These are phyloP conservation scores for Luffa acutangula DNA, from an alignment of 306 rosid species.

Conservation along the genomic window DNA sequence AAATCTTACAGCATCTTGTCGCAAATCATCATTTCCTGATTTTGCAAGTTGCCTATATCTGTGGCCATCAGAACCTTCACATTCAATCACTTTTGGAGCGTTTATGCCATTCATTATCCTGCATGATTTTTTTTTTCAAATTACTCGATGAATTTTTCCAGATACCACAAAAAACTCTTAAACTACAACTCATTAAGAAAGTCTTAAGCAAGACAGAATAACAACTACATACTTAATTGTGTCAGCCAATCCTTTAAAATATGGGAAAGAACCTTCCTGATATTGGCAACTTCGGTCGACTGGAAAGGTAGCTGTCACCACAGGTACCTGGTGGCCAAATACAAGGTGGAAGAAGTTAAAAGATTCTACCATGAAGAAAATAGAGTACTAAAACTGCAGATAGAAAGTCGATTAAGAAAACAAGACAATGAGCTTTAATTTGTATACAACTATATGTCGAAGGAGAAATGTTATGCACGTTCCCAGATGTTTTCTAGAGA, in stretches of 20 bases:
- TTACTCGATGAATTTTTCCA: background rate
- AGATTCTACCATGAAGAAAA: background rate
- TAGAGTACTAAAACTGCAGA: background rate
- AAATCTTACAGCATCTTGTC: constrained; percentile 86
- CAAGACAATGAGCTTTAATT: background rate
- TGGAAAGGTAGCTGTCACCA: constrained; percentile 80
- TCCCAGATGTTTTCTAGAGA: background rate
- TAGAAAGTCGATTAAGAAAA: background rate
- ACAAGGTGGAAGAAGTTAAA: background rate
- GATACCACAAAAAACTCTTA: background rate
- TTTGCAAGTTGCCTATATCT: constrained; percentile 85
- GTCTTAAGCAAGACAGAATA: constrained; percentile 12
- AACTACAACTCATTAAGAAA: background rate
- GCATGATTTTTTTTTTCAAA: constrained; percentile 5
- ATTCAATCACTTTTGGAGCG: constrained; percentile 93
- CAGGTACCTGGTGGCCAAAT: constrained; percentile 66
- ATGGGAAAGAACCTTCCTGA: constrained; percentile 76
- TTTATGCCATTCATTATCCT: constrained; percentile 93
- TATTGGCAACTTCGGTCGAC: constrained; percentile 70
- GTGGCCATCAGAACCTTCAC: constrained; percentile 86
- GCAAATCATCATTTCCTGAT: constrained; percentile 91
- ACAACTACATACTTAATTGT: constrained; percentile 41
- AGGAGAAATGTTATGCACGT: background rate
- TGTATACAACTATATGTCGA: background rate
- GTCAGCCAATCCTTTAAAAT: constrained; percentile 72